Evolutionary conservation across 805 yeast genomes (phyloP).

Genomic region (Saccharomycopsis olivae): DNA sequence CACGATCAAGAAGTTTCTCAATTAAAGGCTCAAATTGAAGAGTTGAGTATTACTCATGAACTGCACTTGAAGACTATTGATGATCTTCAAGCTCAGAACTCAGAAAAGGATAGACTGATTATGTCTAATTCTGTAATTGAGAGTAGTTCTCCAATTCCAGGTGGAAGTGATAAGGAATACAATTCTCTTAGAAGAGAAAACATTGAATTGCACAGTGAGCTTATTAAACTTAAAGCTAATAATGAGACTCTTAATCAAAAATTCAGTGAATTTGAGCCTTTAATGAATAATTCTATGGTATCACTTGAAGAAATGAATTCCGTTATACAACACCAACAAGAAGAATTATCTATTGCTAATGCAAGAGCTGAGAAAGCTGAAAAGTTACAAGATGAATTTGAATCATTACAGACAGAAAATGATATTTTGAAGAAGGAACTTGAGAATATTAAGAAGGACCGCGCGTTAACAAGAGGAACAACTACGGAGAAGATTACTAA

Average conservation of each 20-base stretch:
- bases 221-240: slow-evolving; percentile 36
- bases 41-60: too few species aligned
- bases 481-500: slow-evolving; percentile 16
- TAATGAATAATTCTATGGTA: slow-evolving; percentile 41
- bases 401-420: slow-evolving; percentile 37
- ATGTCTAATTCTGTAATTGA: too few species aligned
- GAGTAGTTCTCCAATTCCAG: slow-evolving; percentile 8
- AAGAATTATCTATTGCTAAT: slow-evolving; percentile 31
- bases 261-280: slow-evolving; percentile 37
- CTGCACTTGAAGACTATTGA: neutral
- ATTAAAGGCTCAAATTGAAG: slow-evolving; percentile 6
- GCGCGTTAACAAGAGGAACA: slow-evolving; percentile 12
- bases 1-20: slow-evolving; percentile 5
- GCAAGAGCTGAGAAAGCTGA: slow-evolving; percentile 34
- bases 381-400: slow-evolving; percentile 33
- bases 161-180: slow-evolving; percentile 22
- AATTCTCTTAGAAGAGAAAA: slow-evolving; percentile 33
- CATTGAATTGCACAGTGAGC: slow-evolving; percentile 33
- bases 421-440: slow-evolving; percentile 35
- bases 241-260: slow-evolving; percentile 32
- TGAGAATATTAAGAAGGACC: slow-evolving; percentile 30
- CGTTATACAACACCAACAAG: slow-evolving; percentile 43
- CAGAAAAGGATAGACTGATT: neutral
- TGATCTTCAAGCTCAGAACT: neutral
- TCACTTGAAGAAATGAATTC: slow-evolving; percentile 44